Percentiles rank a stretch among this genome's conserved stretches.
These are phyloP conservation scores for Plasmodium sp. DNA, from an alignment of 169 alveolate genomes.

Conservation along the genomic window DNA sequence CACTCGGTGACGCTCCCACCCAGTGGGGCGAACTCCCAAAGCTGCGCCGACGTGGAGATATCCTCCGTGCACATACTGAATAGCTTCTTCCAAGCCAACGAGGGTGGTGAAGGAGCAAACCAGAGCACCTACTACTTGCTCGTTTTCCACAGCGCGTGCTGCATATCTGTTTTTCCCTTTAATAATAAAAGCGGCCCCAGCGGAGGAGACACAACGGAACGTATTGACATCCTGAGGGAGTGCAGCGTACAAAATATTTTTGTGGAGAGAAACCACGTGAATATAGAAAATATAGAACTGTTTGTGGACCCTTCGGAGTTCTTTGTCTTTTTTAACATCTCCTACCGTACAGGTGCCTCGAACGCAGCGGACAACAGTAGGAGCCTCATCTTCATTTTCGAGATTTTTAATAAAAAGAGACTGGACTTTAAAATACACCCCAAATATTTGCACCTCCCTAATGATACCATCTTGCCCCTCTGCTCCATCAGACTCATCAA, in stretches of 20 bases:
- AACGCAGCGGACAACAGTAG: neutral
- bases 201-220: neutral
- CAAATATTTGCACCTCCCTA: slow-evolving; percentile 7
- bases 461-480: slow-evolving; percentile 24
- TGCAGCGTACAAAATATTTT: slow-evolving; percentile 35
- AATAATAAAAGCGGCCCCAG: neutral
- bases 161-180: slow-evolving; percentile 59
- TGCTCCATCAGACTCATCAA: slow-evolving; percentile 48
- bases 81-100: slow-evolving; percentile 1
- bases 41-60: slow-evolving; percentile 3
- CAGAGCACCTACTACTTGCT: slow-evolving; percentile 13
- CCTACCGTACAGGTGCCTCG: neutral
- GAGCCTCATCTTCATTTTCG: slow-evolving; percentile 47
- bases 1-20: neutral
- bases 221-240: slow-evolving; percentile 34
- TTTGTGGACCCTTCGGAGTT: slow-evolving; percentile 73
- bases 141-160: slow-evolving; percentile 44
- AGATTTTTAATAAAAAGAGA: slow-evolving; percentile 64
- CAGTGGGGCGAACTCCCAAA: neutral
- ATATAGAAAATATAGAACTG: slow-evolving; percentile 38
- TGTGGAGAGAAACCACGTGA: neutral
- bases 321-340: slow-evolving; percentile 54
- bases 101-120: neutral
- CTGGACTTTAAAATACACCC: slow-evolving; percentile 64
- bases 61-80: slow-evolving; percentile 38